phyloP scores from a whole-genome alignment of 805 yeast species.

The Clavispora santaluciae region DNA sequence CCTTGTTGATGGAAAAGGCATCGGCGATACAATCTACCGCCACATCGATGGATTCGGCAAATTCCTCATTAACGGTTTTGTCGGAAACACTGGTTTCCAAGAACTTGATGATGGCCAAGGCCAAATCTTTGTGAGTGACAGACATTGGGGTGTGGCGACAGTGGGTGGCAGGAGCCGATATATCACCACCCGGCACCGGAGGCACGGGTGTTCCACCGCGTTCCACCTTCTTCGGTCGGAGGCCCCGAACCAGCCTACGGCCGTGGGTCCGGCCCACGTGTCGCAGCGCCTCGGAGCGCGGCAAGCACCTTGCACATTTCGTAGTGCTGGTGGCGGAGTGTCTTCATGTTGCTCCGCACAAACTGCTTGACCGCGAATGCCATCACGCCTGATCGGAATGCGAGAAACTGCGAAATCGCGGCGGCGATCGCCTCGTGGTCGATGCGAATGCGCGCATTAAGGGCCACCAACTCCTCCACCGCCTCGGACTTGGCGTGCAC shows the following conservation, averaged over 20 bases:
- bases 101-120: slow-evolving; percentile 70
- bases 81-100: slow-evolving; percentile 53
- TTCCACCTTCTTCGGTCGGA: slow-evolving; percentile 3
- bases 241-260: no score
- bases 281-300: neutral
- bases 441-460: slow-evolving; percentile 44
- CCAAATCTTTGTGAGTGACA: slow-evolving; percentile 56
- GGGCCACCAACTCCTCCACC: slow-evolving; percentile 35
- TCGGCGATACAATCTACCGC: slow-evolving; percentile 91
- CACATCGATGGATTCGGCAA: slow-evolving; percentile 83
- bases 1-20: slow-evolving; percentile 64
- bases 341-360: slow-evolving; percentile 8
- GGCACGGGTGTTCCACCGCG: slow-evolving; percentile 18
- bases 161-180: neutral
- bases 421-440: slow-evolving; percentile 63
- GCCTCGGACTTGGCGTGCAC: slow-evolving; percentile 37
- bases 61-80: slow-evolving; percentile 70
- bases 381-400: slow-evolving; percentile 43
- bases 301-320: slow-evolving; percentile 2
- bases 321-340: slow-evolving; percentile 10
- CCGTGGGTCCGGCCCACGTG: no score
- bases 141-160: slow-evolving; percentile 27
- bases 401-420: slow-evolving; percentile 55
- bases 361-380: slow-evolving; percentile 32
- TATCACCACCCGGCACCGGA: neutral